Percentiles rank a stretch among this genome's conserved stretches.
Conservation (phyloP, 1,284 basidiomycete genomes). For the Apiotrichum siamense region DNA sequence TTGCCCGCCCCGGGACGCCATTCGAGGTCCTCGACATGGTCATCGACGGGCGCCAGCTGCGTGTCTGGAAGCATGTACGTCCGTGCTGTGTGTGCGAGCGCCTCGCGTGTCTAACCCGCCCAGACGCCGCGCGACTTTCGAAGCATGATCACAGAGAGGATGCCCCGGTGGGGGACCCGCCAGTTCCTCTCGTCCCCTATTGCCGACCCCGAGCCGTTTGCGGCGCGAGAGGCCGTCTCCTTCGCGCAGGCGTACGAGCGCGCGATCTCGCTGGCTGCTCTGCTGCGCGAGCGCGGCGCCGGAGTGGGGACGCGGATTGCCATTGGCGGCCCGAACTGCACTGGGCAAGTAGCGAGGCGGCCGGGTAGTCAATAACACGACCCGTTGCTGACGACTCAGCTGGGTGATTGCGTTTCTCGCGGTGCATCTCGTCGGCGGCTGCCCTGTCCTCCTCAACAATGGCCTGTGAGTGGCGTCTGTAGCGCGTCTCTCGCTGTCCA, state of each 20-base stretch:
- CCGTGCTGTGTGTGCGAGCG: background rate
- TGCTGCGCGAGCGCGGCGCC: conserved; percentile 29
- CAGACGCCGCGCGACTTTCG: background rate
- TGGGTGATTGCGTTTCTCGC: conserved; percentile 38
- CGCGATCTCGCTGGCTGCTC: conserved; percentile 23
- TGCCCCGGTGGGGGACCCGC: conserved; percentile 20
- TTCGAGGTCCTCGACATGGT: conserved; percentile 29
- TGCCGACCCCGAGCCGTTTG: conserved; percentile 7
- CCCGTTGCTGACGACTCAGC: conserved; percentile 3
- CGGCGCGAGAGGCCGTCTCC: conserved; percentile 19
- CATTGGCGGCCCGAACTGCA: conserved; percentile 36
- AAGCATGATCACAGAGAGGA: background rate
- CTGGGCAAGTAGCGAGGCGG: conserved; percentile 6
- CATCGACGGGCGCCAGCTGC: conserved; percentile 22
- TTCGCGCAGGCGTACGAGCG: conserved; percentile 25
- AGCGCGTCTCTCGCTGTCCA: conserved; percentile 29
- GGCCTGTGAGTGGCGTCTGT: conserved; percentile 19
- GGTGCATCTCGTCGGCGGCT: conserved; percentile 35
- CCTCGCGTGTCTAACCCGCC: background rate
- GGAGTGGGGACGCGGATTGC: conserved; percentile 30
- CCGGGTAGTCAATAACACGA: too few relatives aligned
- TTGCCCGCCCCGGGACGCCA: conserved; percentile 28
- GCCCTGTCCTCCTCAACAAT: conserved; percentile 35
- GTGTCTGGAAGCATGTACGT: conserved; percentile 38
- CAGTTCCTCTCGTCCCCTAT: conserved; percentile 33